These are phyloP conservation scores for Yamadazyma aaseri DNA, from an alignment of 1,139 yeast genomes.

Conservation along the genomic window DNA sequence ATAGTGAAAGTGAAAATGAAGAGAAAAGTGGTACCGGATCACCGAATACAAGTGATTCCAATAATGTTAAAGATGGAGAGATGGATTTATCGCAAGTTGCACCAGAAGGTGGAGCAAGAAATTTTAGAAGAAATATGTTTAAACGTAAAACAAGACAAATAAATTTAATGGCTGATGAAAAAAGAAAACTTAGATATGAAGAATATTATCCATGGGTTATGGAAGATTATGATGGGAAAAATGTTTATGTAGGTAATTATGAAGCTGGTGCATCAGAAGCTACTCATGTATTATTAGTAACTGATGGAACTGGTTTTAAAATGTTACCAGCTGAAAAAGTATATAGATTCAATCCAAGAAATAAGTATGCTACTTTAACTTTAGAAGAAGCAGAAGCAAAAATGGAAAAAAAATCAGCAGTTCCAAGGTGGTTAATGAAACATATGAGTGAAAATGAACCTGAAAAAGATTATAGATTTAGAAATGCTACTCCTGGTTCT, in stretches of 20 bases:
- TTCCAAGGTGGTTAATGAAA: conserved; percentile 96
- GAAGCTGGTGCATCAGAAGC: conserved; percentile 92
- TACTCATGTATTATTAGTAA: conserved; percentile 75
- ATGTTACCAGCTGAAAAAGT: conserved; percentile 95
- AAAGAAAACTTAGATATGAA: conserved; percentile 82
- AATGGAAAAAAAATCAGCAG: conserved; percentile 77
- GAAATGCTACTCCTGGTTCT: conserved; percentile 22
- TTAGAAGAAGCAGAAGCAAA: conserved; percentile 95
- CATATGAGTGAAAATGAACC: conserved; percentile 66
- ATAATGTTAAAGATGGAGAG: conserved; percentile 19
- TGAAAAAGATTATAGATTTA: conserved; percentile 48
- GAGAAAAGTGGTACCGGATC: conserved; percentile 15
- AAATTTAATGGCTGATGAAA: conserved; percentile 74
- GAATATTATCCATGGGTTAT: conserved; percentile 98
- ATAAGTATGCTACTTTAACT: conserved; percentile 88
- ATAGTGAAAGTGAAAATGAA: conserved; percentile 19
- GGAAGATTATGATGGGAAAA: conserved; percentile 92
- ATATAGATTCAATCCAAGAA: conserved; percentile 89
- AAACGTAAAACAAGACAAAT: conserved; percentile 86
- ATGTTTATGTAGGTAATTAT: conserved; percentile 93
- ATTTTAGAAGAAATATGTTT: conserved; percentile 57
- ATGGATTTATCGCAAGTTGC: conserved; percentile 74
- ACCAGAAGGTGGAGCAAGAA: conserved; percentile 91
- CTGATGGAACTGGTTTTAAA: conserved; percentile 85
- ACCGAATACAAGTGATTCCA: conserved; percentile 12